Base-by-base conservation (phyloP, 1,284 basidiomycete genomes). In the Puccinia triticina region DNA sequence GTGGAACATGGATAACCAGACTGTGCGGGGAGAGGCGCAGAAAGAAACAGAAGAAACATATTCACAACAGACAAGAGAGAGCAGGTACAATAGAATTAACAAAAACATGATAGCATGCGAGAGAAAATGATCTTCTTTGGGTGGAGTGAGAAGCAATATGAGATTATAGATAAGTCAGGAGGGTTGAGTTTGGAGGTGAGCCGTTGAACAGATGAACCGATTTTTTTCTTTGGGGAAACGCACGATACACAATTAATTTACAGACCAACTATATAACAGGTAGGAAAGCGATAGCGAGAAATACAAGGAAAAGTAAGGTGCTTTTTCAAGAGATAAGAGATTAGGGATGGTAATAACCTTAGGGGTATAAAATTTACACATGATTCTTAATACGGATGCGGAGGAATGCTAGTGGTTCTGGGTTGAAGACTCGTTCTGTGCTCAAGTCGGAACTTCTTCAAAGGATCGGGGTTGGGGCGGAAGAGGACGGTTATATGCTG, bases 401-500 rank as follows among this genome's bases (percentile, higher is more conserved):
- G 10, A 34, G n/a, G 40, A 46, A 46, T 11, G 46, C 46, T 50
- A 40, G 29, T 0, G 37, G 4, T 29, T n/a, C 34, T 71, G 37
- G 67, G 2, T 72, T 72, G 69, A 3, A 26, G 26, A 34, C 26
- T 23, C 18, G 18, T 46, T 11, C 10, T 61, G 59, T 7, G 32
- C 12, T 48, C 48, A 72, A 72, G 69, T 72, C 37, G 48, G 11
- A n/a, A 37, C 1, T 21, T 29, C 18, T 53, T 34, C n/a, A 5
- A 37, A 37, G 14, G 48, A 50, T 55, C 55, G n/a, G 5, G 74
- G 74, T 16, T 76, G 50, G 5, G 57, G 74, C 5, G 74, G 74
- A n/a, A 76, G 74, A n/a, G 55, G 74, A 46, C 40, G 40, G 14
- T 55, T 23, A 75, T 53, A 59, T n/a, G 53, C 26, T 23, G 55